phyloP scores from a whole-genome alignment of 2,329 filamentous ascomycete species.

The Ophiostoma australiae region DNA sequence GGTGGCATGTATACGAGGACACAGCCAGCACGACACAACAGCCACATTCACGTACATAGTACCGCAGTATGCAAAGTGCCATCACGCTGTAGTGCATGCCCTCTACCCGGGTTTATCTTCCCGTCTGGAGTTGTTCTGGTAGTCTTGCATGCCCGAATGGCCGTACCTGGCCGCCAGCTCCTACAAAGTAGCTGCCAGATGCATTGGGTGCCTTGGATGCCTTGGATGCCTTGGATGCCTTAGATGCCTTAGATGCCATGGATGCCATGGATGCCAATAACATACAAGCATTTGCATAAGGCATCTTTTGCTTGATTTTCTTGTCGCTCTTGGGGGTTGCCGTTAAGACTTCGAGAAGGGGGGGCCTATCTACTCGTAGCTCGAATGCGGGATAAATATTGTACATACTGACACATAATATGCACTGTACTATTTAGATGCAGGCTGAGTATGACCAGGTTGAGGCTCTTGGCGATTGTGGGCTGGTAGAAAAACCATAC shows the following conservation, averaged over 20 bases:
- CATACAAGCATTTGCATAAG: neutral
- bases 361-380: neutral
- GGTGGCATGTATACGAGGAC: neutral
- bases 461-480: neutral
- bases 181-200: neutral
- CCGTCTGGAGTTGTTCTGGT: neutral
- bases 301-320: neutral
- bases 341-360: neutral
- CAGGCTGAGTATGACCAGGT: neutral
- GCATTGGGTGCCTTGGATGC: neutral
- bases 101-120: neutral
- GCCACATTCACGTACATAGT: neutral
- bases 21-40: neutral
- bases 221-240: neutral
- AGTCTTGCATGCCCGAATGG: neutral
- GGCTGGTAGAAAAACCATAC: neutral
- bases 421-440: neutral
- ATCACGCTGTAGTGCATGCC: neutral
- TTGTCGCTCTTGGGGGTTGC: neutral
- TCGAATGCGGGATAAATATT: neutral
- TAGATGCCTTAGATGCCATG: neutral
- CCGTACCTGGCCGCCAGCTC: neutral
- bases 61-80: neutral
- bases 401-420: neutral
- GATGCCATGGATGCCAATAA: constrained; percentile 7